phyloP scores from a whole-genome alignment of 441 rosid genomes.

The Adansonia rubrostipa region DNA sequence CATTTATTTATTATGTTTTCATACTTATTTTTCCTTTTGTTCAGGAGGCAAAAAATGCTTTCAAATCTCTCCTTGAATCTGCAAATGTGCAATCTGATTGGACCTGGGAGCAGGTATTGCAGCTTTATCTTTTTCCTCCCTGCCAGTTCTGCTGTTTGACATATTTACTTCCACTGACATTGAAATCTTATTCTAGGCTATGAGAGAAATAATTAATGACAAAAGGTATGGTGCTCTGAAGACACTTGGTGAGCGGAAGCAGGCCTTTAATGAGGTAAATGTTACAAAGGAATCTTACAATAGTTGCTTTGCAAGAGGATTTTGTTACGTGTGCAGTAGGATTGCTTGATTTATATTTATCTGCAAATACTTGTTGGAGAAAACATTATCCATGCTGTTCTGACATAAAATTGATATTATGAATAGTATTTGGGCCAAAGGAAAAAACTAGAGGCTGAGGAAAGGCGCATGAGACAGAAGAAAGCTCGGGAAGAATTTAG shows the following conservation, averaged over 20 bases:
- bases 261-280: constrained; percentile 96
- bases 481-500: constrained; percentile 90
- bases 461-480: constrained; percentile 91
- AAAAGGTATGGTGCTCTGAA: constrained; percentile 85
- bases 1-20: constrained; percentile 2
- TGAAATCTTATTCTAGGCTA: constrained; percentile 54
- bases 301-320: neutral
- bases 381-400: constrained; percentile 12
- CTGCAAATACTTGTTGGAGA: neutral
- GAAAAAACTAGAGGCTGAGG: constrained; percentile 93
- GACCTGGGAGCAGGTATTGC: constrained; percentile 98
- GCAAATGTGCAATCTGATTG: constrained; percentile 90
- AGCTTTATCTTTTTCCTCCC: constrained; percentile 12
- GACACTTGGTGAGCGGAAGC: constrained; percentile 97
- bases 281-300: constrained; percentile 15
- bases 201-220: constrained; percentile 89
- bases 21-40: constrained; percentile 20
- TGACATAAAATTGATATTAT: constrained; percentile 27
- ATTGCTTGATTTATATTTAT: constrained; percentile 17
- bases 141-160: constrained; percentile 26
- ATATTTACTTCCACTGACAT: constrained; percentile 32
- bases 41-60: constrained; percentile 96
- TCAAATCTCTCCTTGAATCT: constrained; percentile 90
- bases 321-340: neutral
- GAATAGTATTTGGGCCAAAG: constrained; percentile 94